Base-by-base conservation (phyloP, 306 rosid genomes). In the Myrica gale region DNA sequence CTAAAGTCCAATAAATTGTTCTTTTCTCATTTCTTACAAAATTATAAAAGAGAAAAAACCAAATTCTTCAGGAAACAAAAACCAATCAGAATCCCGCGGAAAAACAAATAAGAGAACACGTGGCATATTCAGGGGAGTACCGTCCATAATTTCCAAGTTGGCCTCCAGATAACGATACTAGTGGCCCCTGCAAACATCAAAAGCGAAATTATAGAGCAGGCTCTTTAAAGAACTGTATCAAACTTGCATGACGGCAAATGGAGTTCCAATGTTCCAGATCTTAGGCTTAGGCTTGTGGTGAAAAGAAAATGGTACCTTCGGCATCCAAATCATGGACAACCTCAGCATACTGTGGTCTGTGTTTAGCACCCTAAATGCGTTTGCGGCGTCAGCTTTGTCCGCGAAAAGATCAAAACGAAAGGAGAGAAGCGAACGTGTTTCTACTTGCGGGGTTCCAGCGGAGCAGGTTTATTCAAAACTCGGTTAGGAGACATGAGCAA, bases 111-210 rank as follows among this genome's bases (percentile, higher is more conserved):
- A 23, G 12, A 32, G 19, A 23, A 21, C 52, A 4, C 26, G 43
- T 4, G 1, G 9, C 23, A 10, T 13, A 11, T 0, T 41, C 12
- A 70, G 41, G 63, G 43, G 74, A 73, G 62, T 73, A 88, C 88
- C 88, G 77, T 80, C 85, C 92, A 88, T 86, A 73, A 73, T 76
- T n/a, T 67, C 78, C 79, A 68, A 68, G 62, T 43, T 79, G 56
- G 26, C 37, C 66, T 67, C 73, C 90, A 75, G 77, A 66, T 65
- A 56, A 73, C 44, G 84, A 75, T 8, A 74, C 39, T 16, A 76
- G 41, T 26, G 84, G 76, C 11, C 61, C 82, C 90, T 86, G 85
- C 23, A 62, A 76, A 54, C 23, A 47, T 9, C 41, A 78, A 19
- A 71, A 32, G 41, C 52, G 67, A 76, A 20, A 0, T 17, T 39